Percentiles rank a stretch among this genome's conserved stretches.
These are phyloP conservation scores for Rhizopogon sp. DNA, from an alignment of 768 basidiomycete species.

Conservation along the genomic window DNA sequence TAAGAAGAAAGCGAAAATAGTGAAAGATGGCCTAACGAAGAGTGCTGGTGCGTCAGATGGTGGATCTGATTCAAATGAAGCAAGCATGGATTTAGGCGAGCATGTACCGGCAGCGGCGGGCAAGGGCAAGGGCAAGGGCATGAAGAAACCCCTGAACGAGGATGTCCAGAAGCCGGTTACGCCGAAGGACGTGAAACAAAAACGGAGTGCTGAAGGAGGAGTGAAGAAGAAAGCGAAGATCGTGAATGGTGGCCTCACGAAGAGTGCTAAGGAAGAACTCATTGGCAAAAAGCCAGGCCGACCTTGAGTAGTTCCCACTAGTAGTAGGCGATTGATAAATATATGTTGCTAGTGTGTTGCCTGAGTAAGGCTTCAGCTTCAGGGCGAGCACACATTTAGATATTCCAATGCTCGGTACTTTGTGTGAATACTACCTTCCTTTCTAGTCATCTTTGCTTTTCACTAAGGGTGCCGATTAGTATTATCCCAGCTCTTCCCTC, in stretches of 20 bases:
- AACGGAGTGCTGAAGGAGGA: conserved; percentile 35
- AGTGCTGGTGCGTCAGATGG: conserved; percentile 26
- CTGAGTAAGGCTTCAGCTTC: no score
- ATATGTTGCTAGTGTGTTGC: neutral
- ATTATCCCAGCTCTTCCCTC: neutral
- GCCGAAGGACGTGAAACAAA: conserved; percentile 49
- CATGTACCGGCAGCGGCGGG: neutral
- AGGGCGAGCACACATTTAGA: neutral
- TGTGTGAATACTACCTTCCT: conserved; percentile 20
- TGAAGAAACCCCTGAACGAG: conserved; percentile 6
- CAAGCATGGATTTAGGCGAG: neutral
- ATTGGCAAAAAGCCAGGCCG: conserved; percentile 49
- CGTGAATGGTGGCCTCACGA: conserved; percentile 31
- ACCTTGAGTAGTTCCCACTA: conserved; percentile 9
- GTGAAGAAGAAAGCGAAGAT: conserved; percentile 58
- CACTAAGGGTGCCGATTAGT: neutral
- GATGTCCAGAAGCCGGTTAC: conserved; percentile 29
- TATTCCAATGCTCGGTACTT: neutral
- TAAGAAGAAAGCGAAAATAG: conserved; percentile 53
- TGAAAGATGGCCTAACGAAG: conserved; percentile 34
- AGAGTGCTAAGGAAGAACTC: conserved; percentile 50
- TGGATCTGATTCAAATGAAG: neutral
- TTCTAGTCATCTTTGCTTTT: conserved; percentile 12
- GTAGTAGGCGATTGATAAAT: neutral
- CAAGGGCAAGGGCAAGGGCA: neutral